Evolutionary conservation across 192 early-diverging fungal species (phyloP).

Genomic region (Chytriomyces confervae): DNA sequence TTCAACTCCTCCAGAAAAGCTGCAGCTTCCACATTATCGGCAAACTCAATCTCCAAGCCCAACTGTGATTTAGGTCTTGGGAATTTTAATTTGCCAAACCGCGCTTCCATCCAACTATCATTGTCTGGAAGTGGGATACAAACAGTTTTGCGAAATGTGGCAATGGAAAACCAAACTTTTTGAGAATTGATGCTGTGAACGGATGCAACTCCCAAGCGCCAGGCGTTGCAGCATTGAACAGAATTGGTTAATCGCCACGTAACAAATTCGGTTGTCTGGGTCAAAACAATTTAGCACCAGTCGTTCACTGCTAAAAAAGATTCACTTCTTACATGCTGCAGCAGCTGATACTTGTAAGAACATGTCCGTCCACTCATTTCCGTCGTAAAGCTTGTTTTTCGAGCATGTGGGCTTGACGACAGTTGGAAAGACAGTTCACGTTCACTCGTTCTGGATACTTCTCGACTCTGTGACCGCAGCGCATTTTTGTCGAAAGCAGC

Average conservation of each 20-base stretch:
- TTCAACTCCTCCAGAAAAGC: neutral
- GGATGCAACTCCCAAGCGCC: neutral
- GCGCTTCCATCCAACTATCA: neutral
- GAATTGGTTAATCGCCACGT: neutral
- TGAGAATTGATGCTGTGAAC: neutral
- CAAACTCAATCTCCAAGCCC: neutral
- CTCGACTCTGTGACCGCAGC: too few species aligned
- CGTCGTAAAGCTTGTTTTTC: too few species aligned
- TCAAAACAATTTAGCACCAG: neutral
- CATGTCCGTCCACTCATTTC: too few species aligned
- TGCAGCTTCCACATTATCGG: neutral
- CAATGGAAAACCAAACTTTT: conserved; percentile 2
- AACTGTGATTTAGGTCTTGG: neutral
- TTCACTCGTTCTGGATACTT: too few species aligned
- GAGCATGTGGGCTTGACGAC: too few species aligned
- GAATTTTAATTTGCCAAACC: neutral
- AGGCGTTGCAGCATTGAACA: neutral
- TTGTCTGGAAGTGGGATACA: neutral
- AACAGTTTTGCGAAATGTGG: neutral
- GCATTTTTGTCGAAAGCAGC: too few species aligned
- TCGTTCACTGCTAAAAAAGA: neutral
- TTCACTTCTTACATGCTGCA: neutral
- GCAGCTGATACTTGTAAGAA: neutral
- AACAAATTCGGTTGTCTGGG: neutral
- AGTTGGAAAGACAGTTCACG: too few species aligned